Percentiles rank a stretch among this genome's conserved stretches.
These are phyloP conservation scores for Cercophora newfieldiana DNA, from an alignment of 495 filamentous ascomycete genomes.

Conservation along the genomic window DNA sequence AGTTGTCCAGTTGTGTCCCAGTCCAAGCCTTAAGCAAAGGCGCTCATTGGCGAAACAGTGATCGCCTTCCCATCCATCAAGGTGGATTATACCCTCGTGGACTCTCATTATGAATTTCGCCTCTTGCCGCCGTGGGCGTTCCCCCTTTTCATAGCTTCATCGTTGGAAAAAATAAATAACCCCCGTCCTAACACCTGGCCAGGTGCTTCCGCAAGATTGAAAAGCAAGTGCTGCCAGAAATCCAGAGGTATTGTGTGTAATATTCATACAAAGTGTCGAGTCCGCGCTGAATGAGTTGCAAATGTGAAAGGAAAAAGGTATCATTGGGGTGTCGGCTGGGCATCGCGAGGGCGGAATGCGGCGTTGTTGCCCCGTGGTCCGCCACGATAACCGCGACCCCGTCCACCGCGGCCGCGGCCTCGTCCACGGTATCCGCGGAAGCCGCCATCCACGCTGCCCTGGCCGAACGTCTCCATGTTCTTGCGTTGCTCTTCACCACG, in stretches of 20 bases:
- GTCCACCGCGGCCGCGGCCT: slow-evolving; percentile 65
- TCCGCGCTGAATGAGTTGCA: slow-evolving; percentile 8
- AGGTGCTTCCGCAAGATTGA: slow-evolving; percentile 14
- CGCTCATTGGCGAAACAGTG: not conserved
- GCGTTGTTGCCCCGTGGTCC: slow-evolving; percentile 47
- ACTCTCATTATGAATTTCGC: slow-evolving; percentile 9
- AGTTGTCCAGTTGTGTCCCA: not conserved
- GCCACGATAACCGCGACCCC: slow-evolving; percentile 51
- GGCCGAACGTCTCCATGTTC: slow-evolving; percentile 98
- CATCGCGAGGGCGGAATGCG: slow-evolving; percentile 25
- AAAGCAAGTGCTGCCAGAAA: slow-evolving; percentile 11
- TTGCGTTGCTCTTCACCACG: slow-evolving; percentile 88
- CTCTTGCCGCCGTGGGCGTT: not conserved
- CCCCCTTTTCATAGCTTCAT: slow-evolving; percentile 25
- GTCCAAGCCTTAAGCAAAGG: not conserved
- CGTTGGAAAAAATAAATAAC: slow-evolving; percentile 13
- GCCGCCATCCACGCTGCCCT: slow-evolving; percentile 87
- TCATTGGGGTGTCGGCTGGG: slow-evolving; percentile 33
- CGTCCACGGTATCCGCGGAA: slow-evolving; percentile 75
- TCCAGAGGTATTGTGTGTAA: slow-evolving; percentile 21
- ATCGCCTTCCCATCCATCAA: not conserved
- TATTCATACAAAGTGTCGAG: slow-evolving; percentile 22
- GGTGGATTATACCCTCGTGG: slow-evolving; percentile 15
- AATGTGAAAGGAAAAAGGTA: not conserved
- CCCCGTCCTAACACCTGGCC: slow-evolving; percentile 21